phyloP scores from a whole-genome alignment of 352 stramenopile genomes.

The Globisporangium echinulatum region DNA sequence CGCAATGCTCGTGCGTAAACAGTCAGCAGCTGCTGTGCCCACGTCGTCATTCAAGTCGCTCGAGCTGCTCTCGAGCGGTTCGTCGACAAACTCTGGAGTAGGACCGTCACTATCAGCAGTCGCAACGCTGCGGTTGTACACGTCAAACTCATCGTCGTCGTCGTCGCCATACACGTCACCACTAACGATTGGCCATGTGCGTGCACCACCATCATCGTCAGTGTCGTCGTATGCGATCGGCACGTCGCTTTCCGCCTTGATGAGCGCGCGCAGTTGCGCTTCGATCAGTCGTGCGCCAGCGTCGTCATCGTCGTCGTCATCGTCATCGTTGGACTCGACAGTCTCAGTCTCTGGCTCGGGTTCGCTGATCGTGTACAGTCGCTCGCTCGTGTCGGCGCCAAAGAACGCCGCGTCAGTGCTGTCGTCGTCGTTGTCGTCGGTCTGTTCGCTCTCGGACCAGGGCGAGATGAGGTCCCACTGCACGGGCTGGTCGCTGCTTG shows the following conservation, averaged over 20 bases:
- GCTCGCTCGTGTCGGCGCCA: not conserved
- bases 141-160: conserved; percentile 17
- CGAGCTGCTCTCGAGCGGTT: conserved; percentile 3
- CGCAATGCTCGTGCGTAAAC: conserved; percentile 10
- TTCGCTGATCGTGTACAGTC: not conserved
- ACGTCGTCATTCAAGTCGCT: conserved; percentile 5
- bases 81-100: conserved; percentile 7
- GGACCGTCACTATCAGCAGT: not conserved
- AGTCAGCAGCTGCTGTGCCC: not conserved
- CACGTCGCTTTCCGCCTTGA: not conserved
- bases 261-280: conserved; percentile 8
- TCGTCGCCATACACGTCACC: conserved; percentile 2
- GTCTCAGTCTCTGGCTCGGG: conserved; percentile 1
- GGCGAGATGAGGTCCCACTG: conserved; percentile 53
- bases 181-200: not conserved
- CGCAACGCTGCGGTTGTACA: conserved; percentile 3
- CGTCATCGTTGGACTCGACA: not conserved
- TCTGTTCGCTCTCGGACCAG: conserved; percentile 23
- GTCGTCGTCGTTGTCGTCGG: not conserved
- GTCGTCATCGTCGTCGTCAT: not conserved
- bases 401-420: conserved; percentile 4
- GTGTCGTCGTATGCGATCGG: not conserved
- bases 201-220: not conserved
- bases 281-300: conserved; percentile 3
- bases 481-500: not conserved